Evolutionary conservation across 2,329 filamentous ascomycete species (phyloP).

Genomic region (Penicillium italicum): DNA sequence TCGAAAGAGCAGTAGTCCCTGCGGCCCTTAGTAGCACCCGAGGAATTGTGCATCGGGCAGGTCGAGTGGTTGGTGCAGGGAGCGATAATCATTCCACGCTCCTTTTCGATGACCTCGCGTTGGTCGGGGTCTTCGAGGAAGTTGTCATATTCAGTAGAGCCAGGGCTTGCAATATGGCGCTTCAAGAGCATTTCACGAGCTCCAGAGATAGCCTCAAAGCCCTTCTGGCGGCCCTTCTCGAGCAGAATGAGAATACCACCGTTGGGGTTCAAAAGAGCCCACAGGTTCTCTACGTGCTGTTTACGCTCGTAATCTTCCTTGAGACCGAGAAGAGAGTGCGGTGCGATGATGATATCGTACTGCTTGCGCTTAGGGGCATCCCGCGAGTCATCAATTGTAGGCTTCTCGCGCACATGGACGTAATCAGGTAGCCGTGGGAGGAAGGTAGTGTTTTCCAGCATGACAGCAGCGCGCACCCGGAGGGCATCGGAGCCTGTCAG

Average conservation of each 20-base stretch:
- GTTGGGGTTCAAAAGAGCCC: constrained; percentile 76
- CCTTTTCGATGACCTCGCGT: constrained; percentile 42
- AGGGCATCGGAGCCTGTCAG: constrained; percentile 72
- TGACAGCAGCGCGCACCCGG: constrained; percentile 67
- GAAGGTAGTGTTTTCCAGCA: constrained; percentile 87
- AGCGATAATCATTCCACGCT: constrained; percentile 60
- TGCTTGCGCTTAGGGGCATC: constrained; percentile 63
- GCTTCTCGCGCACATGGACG: constrained; percentile 58
- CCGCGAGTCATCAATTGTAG: constrained; percentile 56
- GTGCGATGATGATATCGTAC: constrained; percentile 86
- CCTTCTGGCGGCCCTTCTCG: constrained; percentile 86
- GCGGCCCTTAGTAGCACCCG: constrained; percentile 67
- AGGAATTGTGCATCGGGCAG: constrained; percentile 81
- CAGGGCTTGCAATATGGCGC: constrained; percentile 64
- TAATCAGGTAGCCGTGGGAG: constrained; percentile 89
- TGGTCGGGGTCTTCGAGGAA: constrained; percentile 32
- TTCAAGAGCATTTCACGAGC: constrained; percentile 76
- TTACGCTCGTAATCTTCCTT: constrained; percentile 74
- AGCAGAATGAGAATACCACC: constrained; percentile 83
- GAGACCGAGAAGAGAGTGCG: constrained; percentile 74
- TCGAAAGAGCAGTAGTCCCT: constrained; percentile 90
- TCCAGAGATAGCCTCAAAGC: constrained; percentile 87
- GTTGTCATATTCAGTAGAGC: constrained; percentile 43
- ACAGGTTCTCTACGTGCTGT: constrained; percentile 78
- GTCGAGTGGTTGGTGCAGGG: constrained; percentile 80